These are phyloP conservation scores for Echeveria elegans DNA, from an alignment of 164 flowering plant species.

Conservation along the genomic window DNA sequence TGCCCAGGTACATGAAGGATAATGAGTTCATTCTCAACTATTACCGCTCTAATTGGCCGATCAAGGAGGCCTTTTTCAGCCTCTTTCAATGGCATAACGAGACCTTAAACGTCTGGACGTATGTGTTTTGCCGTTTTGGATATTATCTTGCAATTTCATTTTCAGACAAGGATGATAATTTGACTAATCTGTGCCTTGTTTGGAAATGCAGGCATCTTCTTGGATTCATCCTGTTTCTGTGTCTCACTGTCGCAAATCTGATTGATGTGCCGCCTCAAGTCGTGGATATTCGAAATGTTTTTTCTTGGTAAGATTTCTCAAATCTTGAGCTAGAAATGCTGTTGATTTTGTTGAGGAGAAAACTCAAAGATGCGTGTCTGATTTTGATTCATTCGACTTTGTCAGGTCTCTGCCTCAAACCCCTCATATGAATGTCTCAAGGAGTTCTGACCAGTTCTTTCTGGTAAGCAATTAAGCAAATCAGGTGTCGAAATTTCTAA, in stretches of 20 bases:
- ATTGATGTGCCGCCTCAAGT: conserved; percentile 41
- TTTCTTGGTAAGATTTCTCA: conserved; percentile 28
- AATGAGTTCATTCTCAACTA: background rate
- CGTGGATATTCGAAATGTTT: conserved; percentile 32
- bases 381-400: background rate
- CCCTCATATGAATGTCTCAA: background rate
- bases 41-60: background rate
- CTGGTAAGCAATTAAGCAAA: conserved; percentile 3
- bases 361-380: no score
- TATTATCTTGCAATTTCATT: no score
- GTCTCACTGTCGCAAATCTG: conserved; percentile 50
- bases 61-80: background rate
- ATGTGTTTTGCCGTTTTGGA: no score
- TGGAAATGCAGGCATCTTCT: conserved; percentile 55
- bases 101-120: conserved; percentile 2
- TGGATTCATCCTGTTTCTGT: conserved; percentile 72
- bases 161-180: no score
- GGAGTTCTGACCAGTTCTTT: background rate
- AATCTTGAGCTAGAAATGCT: background rate
- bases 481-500: no score
- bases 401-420: conserved; percentile 1
- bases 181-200: no score
- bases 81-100: conserved; percentile 4
- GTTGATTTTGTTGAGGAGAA: background rate
- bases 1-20: conserved; percentile 5